Percentiles rank a stretch among this genome's conserved stretches.
These are phyloP conservation scores for Gossypium gossypioides DNA, from an alignment of 441 rosid genomes.

Conservation along the genomic window DNA sequence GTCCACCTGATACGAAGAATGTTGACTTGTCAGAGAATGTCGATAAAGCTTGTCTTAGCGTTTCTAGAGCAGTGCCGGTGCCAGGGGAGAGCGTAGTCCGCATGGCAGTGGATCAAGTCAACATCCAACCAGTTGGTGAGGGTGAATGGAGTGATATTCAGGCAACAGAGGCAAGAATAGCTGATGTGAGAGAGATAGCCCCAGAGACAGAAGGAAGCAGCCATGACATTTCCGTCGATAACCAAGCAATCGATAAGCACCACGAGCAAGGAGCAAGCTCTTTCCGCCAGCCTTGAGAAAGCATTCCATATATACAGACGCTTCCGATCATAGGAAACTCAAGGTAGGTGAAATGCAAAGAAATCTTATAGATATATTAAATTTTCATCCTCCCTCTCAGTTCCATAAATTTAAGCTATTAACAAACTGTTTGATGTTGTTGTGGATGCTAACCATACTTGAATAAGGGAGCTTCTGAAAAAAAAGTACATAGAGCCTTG, in stretches of 20 bases:
- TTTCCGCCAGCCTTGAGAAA: conserved; percentile 47
- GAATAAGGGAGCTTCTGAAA: not conserved
- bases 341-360: not conserved
- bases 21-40: conserved; percentile 61
- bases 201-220: conserved; percentile 54
- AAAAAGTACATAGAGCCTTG: not conserved
- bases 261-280: not conserved
- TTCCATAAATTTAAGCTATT: not conserved
- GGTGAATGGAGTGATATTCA: conserved; percentile 84
- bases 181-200: conserved; percentile 71
- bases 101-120: conserved; percentile 43
- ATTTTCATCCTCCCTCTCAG: not conserved
- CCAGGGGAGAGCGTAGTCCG: conserved; percentile 52
- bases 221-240: conserved; percentile 59
- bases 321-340: not conserved
- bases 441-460: conserved; percentile 4
- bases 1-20: conserved; percentile 53
- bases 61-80: conserved; percentile 41
- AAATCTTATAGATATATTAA: not conserved
- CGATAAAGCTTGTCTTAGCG: conserved; percentile 81
- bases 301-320: not conserved
- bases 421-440: conserved; percentile 5
- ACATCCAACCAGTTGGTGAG: conserved; percentile 44
- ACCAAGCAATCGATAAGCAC: conserved; percentile 23
- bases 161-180: conserved; percentile 72